Evolutionary conservation across 179 eudicot species (phyloP).

Genomic region (Camellia oleifera): DNA sequence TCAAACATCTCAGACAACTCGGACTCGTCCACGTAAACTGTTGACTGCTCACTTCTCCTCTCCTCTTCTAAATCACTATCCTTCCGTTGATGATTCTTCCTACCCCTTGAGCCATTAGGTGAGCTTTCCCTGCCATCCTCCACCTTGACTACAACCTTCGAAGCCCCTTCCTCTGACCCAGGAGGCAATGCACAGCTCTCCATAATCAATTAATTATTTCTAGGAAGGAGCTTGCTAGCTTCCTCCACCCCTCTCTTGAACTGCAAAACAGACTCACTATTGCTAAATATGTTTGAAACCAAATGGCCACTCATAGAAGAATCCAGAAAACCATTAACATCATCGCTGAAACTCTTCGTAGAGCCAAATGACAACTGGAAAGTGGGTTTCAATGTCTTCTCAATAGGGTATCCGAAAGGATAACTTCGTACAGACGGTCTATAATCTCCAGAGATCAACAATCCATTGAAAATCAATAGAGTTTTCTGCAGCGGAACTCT

Average conservation of each 20-base stretch:
- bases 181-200: constrained; percentile 45
- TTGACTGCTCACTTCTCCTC: constrained; percentile 66
- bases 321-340: constrained; percentile 21
- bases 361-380: constrained; percentile 29
- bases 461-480: constrained; percentile 32
- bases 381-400: constrained; percentile 12
- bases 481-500: too few species aligned
- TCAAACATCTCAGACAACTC: constrained; percentile 78
- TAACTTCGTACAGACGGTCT: constrained; percentile 25
- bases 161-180: constrained; percentile 27
- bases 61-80: constrained; percentile 48
- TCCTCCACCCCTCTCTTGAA: constrained; percentile 81
- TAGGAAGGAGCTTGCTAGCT: constrained; percentile 81
- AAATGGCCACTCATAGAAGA: constrained; percentile 30
- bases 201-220: constrained; percentile 37
- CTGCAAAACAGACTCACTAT: constrained; percentile 54
- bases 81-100: constrained; percentile 55
- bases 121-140: constrained; percentile 40
- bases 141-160: constrained; percentile 29
- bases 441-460: constrained; percentile 33
- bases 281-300: constrained; percentile 40
- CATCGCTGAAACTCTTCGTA: constrained; percentile 18
- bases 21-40: constrained; percentile 50
- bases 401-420: constrained; percentile 20
- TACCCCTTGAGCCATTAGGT: constrained; percentile 33